phyloP scores from a whole-genome alignment of 306 rosid genomes.

The Trifolium dubium region DNA sequence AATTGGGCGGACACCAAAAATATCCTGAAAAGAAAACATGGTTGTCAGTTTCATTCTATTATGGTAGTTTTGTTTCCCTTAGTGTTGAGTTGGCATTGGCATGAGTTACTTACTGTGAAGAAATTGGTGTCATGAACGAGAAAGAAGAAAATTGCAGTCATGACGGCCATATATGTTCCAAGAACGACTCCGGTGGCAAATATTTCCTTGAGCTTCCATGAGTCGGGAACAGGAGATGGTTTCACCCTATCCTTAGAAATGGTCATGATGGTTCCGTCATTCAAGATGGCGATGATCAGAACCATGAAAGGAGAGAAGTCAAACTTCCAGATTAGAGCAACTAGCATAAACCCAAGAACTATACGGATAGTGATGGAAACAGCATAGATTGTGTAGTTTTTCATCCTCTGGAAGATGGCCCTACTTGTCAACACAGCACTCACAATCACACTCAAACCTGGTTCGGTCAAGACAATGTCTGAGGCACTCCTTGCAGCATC shows the following conservation, averaged over 20 bases:
- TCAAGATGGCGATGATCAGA: slow-evolving; percentile 74
- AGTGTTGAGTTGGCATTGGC: background rate
- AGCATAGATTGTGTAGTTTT: slow-evolving; percentile 89
- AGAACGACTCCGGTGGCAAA: slow-evolving; percentile 84
- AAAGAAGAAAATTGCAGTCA: slow-evolving; percentile 75
- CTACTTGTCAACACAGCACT: slow-evolving; percentile 87
- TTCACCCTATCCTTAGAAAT: slow-evolving; percentile 88
- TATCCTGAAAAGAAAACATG: slow-evolving; percentile 36
- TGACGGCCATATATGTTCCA: slow-evolving; percentile 83
- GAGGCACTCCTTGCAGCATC: slow-evolving; percentile 93
- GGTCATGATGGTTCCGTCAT: slow-evolving; percentile 93
- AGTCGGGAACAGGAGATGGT: slow-evolving; percentile 87
- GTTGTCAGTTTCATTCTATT: slow-evolving; percentile 3
- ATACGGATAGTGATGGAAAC: slow-evolving; percentile 90
- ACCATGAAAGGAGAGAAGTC: slow-evolving; percentile 94
- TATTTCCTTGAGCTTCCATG: slow-evolving; percentile 91
- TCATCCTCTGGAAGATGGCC: slow-evolving; percentile 94
- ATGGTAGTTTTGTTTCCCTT: background rate
- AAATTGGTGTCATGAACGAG: slow-evolving; percentile 49
- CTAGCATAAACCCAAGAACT: slow-evolving; percentile 77
- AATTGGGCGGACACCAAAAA: slow-evolving; percentile 58
- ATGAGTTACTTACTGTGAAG: slow-evolving; percentile 55
- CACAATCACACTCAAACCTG: slow-evolving; percentile 83
- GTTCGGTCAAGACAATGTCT: slow-evolving; percentile 83
- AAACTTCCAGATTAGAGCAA: slow-evolving; percentile 82